Base-by-base conservation (phyloP, 2,329 filamentous ascomycete species). In the Pseudogymnoascus sp. region DNA sequence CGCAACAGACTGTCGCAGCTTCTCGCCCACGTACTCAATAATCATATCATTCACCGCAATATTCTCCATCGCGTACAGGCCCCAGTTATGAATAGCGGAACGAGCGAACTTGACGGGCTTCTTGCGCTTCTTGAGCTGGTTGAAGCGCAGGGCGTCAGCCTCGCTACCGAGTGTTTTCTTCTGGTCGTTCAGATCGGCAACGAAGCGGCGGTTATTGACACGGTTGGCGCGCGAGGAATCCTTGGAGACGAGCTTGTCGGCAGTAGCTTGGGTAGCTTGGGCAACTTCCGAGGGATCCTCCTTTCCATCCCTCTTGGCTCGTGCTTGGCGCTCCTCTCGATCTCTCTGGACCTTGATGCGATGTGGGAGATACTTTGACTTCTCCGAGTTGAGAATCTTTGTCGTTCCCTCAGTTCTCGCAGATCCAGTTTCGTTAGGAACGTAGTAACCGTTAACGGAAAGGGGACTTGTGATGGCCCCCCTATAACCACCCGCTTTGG, bases 21-120 rank as follows among this genome's bases (percentile, higher is more conserved):
- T 95, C 78, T 99, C 95, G 65, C 95, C 95, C 10, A 99, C 95
- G 74, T 99, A 99, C 78, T 99, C 95, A 72, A 99, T 99, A 74
- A 99, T 99, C 92, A 99, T 97, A 77, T 99, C 95, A 75, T 96
- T 96, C 74, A 93, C 92, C 65, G 89, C 85, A 67, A 99, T 99
- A 73, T 96, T 95, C 77, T 99, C 95, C 82, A 97, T 93, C 3
- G 95, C 93, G 73, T 99, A 99, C 28, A 99, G 79, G 28, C 95
- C 95, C 95, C 95, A 99, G 72, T 97, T 98, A 78, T 99, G 95
- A 70, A 99, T 99, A 53, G 95, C 95, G 61, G 95, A 99, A 50
- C 95, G 86, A 63, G 93, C 95, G 77, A 99, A 99, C 74, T 96
- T 95, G 75, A 99, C 95, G 1, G 93, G 93, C 81, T 99, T 99